A percentile compares a stretch with the other conserved stretches of the same genome.
Conservation (phyloP, 106 monocot species). For the Acorus calamus region DNA sequence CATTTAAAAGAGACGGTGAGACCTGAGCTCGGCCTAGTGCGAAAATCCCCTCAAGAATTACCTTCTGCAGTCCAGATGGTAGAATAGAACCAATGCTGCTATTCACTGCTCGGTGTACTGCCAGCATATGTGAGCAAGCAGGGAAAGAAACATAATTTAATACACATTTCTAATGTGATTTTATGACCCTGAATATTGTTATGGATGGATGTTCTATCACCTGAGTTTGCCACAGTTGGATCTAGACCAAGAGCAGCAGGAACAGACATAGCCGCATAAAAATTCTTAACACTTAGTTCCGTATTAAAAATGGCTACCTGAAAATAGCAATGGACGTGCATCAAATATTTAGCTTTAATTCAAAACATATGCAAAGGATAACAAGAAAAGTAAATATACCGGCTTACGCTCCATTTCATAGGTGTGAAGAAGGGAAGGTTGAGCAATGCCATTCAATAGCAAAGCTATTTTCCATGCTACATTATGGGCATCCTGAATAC, state of each 20-base stretch:
- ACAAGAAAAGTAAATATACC: constrained; percentile 32
- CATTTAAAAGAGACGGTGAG: constrained; percentile 62
- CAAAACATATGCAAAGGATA: background rate
- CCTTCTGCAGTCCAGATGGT: constrained; percentile 60
- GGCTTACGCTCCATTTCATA: constrained; percentile 88
- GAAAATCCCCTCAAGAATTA: constrained; percentile 64
- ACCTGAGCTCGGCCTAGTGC: constrained; percentile 74
- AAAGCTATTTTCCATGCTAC: constrained; percentile 84
- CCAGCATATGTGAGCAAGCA: constrained; percentile 1
- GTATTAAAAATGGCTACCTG: constrained; percentile 89
- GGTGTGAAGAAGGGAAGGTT: constrained; percentile 56
- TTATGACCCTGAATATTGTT: too few relatives aligned
- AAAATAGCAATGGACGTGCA: constrained; percentile 12
- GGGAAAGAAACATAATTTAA: too few relatives aligned
- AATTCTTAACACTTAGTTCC: constrained; percentile 72
- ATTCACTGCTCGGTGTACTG: constrained; percentile 78
- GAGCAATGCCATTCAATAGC: constrained; percentile 37
- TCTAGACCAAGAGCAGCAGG: constrained; percentile 88
- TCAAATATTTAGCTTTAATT: constrained; percentile 1
- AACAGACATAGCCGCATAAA: constrained; percentile 82
- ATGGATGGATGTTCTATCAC: constrained; percentile 21
- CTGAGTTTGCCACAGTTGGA: constrained; percentile 70
- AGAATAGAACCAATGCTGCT: constrained; percentile 51
- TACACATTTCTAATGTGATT: too few relatives aligned
- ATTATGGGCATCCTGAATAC: constrained; percentile 97